These are phyloP conservation scores for Phaeolepiota aurea DNA, from an alignment of 768 basidiomycete species.

Conservation along the genomic window DNA sequence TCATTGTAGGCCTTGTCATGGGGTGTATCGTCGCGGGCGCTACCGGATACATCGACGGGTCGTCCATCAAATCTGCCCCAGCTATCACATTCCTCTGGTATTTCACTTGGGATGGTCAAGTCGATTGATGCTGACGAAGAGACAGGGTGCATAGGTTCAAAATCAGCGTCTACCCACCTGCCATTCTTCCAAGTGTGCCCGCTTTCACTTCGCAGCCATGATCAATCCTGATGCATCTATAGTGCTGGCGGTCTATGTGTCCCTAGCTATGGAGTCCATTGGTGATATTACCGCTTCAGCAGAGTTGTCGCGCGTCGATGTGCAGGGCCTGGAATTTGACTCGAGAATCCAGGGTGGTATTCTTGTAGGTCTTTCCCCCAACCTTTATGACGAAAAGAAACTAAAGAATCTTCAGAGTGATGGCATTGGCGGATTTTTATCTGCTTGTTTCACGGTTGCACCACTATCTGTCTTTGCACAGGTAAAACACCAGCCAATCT, in stretches of 20 bases:
- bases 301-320: conserved; percentile 70
- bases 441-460: conserved; percentile 73
- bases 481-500: too few relatives aligned
- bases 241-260: conserved; percentile 25
- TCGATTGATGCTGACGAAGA: neutral
- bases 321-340: conserved; percentile 73
- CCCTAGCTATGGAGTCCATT: conserved; percentile 75
- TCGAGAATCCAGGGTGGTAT: conserved; percentile 78
- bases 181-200: conserved; percentile 36
- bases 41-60: conserved; percentile 66
- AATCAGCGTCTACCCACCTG: conserved; percentile 69
- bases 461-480: conserved; percentile 78
- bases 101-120: neutral
- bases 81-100: conserved; percentile 72
- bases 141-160: conserved; percentile 68
- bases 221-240: neutral
- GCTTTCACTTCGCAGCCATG: conserved; percentile 19
- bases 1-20: conserved; percentile 67
- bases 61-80: conserved; percentile 58
- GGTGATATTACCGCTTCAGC: conserved; percentile 80
- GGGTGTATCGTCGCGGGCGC: conserved; percentile 80
- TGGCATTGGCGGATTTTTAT: conserved; percentile 73
- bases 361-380: conserved; percentile 31
- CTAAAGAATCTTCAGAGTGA: conserved; percentile 46
- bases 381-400: conserved; percentile 35